Percentiles rank a stretch among this genome's conserved stretches.
phyloP scores from a whole-genome alignment of 2,329 filamentous ascomycete genomes.

The Venturia nashicola region DNA sequence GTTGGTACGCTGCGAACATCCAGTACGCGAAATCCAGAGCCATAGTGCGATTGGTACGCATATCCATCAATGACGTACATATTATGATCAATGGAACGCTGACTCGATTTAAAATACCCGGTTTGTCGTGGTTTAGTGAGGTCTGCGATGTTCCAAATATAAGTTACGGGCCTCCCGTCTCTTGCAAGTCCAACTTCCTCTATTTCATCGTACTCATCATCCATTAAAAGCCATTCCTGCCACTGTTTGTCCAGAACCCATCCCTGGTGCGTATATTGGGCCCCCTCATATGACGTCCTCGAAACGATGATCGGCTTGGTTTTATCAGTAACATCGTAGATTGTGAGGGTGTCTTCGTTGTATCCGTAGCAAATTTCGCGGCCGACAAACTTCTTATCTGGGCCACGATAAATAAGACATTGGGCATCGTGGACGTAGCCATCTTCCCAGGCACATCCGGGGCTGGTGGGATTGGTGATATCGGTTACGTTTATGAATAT shows the following conservation, averaged over 20 bases:
- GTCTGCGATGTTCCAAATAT: slow-evolving; percentile 36
- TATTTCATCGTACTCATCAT: slow-evolving; percentile 40
- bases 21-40: slow-evolving; percentile 30
- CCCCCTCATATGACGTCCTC: slow-evolving; percentile 42
- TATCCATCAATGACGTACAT: slow-evolving; percentile 35
- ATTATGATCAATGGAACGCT: slow-evolving; percentile 36
- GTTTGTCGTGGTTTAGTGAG: slow-evolving; percentile 31
- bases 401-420: slow-evolving; percentile 43
- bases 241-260: slow-evolving; percentile 36
- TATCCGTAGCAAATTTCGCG: slow-evolving; percentile 45
- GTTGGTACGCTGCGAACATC: slow-evolving; percentile 21
- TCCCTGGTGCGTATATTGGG: slow-evolving; percentile 48
- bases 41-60: slow-evolving; percentile 40
- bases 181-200: slow-evolving; percentile 26
- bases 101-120: slow-evolving; percentile 30
- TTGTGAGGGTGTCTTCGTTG: slow-evolving; percentile 40
- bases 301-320: slow-evolving; percentile 35
- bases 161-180: slow-evolving; percentile 35
- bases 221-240: slow-evolving; percentile 34
- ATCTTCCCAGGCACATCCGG: slow-evolving; percentile 42
- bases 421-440: slow-evolving; percentile 49
- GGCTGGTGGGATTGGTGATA: slow-evolving; percentile 38
- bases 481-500: slow-evolving; percentile 48
- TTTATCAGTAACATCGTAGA: slow-evolving; percentile 42
- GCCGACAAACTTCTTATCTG: slow-evolving; percentile 35